These are phyloP conservation scores for Hyaloscypha finlandica DNA, from an alignment of 495 filamentous ascomycete species.

Conservation along the genomic window DNA sequence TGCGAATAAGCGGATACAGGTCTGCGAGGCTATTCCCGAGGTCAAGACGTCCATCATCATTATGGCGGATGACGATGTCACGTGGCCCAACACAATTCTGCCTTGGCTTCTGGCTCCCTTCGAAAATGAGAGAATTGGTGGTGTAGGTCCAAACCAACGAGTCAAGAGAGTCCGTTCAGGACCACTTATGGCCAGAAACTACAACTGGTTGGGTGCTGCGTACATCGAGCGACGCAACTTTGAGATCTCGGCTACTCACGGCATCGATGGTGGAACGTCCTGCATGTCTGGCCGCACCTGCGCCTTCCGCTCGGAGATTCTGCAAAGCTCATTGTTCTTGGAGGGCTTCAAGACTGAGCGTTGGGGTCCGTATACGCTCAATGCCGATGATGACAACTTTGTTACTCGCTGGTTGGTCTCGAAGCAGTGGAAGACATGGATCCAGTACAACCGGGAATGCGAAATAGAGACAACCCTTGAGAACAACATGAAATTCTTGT, in stretches of 20 bases:
- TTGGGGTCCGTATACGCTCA: constrained; percentile 72
- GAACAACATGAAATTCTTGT: constrained; percentile 70
- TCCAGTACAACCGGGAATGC: constrained; percentile 73
- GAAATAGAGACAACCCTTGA: constrained; percentile 78
- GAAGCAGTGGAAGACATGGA: constrained; percentile 73
- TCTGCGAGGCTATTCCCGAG: constrained; percentile 76
- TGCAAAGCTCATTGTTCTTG: constrained; percentile 75
- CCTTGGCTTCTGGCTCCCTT: constrained; percentile 86
- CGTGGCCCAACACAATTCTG: constrained; percentile 74
- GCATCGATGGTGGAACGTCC: constrained; percentile 82
- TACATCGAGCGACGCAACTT: constrained; percentile 88
- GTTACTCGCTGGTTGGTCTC: constrained; percentile 79
- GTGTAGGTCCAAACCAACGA: constrained; percentile 80
- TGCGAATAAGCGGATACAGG: constrained; percentile 83
- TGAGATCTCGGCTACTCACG: constrained; percentile 83
- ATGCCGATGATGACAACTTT: constrained; percentile 85
- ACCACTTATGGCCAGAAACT: constrained; percentile 58
- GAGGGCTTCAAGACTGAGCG: constrained; percentile 71
- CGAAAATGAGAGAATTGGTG: constrained; percentile 73
- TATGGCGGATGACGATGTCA: constrained; percentile 87
- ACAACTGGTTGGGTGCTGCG: constrained; percentile 76
- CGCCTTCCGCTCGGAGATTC: constrained; percentile 77
- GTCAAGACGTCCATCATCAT: constrained; percentile 74
- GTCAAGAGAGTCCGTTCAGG: constrained; percentile 64
- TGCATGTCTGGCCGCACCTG: constrained; percentile 88